Conservation (phyloP, 1,284 basidiomycete species). For the Coriolopsis trogii region DNA sequence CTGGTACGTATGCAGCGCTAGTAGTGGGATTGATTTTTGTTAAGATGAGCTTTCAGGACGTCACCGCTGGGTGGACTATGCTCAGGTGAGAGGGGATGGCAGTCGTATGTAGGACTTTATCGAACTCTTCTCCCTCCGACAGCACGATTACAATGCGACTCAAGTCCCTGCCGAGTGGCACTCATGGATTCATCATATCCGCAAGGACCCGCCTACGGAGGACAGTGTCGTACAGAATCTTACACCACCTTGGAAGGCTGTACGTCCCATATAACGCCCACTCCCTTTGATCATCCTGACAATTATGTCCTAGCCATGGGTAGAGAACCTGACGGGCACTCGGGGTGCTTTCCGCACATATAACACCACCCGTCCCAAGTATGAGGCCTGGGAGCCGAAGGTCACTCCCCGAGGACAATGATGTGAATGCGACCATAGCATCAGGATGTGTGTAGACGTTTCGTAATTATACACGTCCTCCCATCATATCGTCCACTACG, state of each 20-base stretch:
- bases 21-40: background rate
- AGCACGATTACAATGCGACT: slow-evolving; percentile 87
- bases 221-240: slow-evolving; percentile 73
- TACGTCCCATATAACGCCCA: slow-evolving; percentile 44
- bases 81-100: slow-evolving; percentile 57
- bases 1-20: slow-evolving; percentile 56
- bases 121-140: background rate
- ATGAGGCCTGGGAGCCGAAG: slow-evolving; percentile 84
- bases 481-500: slow-evolving; percentile 63
- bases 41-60: slow-evolving; percentile 59
- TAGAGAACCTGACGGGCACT: slow-evolving; percentile 91
- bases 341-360: slow-evolving; percentile 87
- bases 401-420: slow-evolving; percentile 48
- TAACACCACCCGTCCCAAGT: slow-evolving; percentile 84
- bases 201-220: slow-evolving; percentile 75
- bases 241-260: slow-evolving; percentile 82
- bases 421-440: background rate
- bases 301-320: slow-evolving; percentile 57
- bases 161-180: slow-evolving; percentile 96
- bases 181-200: slow-evolving; percentile 92
- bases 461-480: slow-evolving; percentile 16
- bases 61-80: slow-evolving; percentile 92
- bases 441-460: slow-evolving; percentile 6
- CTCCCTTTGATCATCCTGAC: background rate
- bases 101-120: background rate